These are phyloP conservation scores for Achaetomiella virescens DNA, from an alignment of 495 filamentous ascomycete species.

Conservation along the genomic window DNA sequence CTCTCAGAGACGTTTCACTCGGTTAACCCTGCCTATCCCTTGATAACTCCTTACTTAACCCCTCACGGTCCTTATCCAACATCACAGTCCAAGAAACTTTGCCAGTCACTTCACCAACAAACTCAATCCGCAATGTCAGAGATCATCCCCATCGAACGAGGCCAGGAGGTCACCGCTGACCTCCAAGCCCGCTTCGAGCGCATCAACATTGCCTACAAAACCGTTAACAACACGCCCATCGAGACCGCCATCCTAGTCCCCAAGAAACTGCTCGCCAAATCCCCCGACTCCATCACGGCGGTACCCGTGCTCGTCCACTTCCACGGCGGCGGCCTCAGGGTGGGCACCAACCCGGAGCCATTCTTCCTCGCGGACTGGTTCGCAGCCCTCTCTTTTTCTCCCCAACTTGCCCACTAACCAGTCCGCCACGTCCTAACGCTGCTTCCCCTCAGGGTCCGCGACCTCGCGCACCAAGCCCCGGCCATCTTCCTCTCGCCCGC, in stretches of 20 bases:
- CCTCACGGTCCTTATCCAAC: too few relatives aligned
- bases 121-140: background rate
- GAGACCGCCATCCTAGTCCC: slow-evolving; percentile 16
- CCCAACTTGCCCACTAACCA: too few relatives aligned
- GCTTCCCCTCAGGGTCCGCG: slow-evolving; percentile 2
- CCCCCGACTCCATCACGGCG: background rate
- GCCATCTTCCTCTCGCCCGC: slow-evolving; percentile 25
- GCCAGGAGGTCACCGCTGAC: background rate
- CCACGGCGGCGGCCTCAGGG: slow-evolving; percentile 19
- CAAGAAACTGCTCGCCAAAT: background rate
- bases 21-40: too few relatives aligned
- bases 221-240: slow-evolving; percentile 12
- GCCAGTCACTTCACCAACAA: background rate
- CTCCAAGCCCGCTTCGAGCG: slow-evolving; percentile 7
- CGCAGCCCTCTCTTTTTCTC: background rate
- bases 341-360: slow-evolving; percentile 16
- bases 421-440: background rate
- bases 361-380: slow-evolving; percentile 15
- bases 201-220: slow-evolving; percentile 17
- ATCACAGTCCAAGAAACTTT: too few relatives aligned
- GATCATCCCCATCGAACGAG: background rate
- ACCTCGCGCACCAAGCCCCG: slow-evolving; percentile 6
- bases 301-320: slow-evolving; percentile 16
- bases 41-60: too few relatives aligned
- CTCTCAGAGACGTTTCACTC: too few relatives aligned